Percentiles rank a stretch among this genome's conserved stretches.
These are phyloP conservation scores for Primulina eburnea DNA, from an alignment of 257 asterid genomes.

Conservation along the genomic window DNA sequence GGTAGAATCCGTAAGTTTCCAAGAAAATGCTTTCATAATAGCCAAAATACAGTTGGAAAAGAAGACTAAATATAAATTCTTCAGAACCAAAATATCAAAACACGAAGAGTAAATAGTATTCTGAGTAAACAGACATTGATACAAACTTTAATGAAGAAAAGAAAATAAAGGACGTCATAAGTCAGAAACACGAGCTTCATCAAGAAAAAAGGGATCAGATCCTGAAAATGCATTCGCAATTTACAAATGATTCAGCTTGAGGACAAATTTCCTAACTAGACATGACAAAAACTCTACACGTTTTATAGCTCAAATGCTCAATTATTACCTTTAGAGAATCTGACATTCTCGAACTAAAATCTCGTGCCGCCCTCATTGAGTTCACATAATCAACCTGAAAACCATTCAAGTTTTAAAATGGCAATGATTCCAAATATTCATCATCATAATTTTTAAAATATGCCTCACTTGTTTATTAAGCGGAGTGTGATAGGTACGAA, in stretches of 20 bases:
- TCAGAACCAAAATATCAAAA: background rate
- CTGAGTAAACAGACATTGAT: background rate
- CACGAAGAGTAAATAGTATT: background rate
- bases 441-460: background rate
- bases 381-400: conserved; percentile 78
- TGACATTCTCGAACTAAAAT: conserved; percentile 81
- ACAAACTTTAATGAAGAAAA: background rate
- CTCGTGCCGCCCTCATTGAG: conserved; percentile 97
- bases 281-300: conserved; percentile 9
- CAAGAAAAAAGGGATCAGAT: background rate
- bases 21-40: background rate
- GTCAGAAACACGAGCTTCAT: background rate
- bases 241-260: background rate
- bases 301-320: background rate
- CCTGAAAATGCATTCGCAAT: background rate
- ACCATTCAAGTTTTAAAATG: background rate
- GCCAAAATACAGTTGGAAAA: background rate
- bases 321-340: conserved; percentile 65
- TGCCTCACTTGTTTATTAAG: conserved; percentile 77
- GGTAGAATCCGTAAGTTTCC: background rate
- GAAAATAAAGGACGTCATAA: background rate
- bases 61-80: background rate
- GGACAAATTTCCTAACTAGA: background rate
- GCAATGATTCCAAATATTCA: background rate
- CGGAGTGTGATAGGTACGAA: conserved; percentile 95